A percentile compares a stretch with the other conserved stretches of the same genome.
Conservation (phyloP, 2,329 filamentous ascomycete genomes). For the Fusarium mangiferae region DNA sequence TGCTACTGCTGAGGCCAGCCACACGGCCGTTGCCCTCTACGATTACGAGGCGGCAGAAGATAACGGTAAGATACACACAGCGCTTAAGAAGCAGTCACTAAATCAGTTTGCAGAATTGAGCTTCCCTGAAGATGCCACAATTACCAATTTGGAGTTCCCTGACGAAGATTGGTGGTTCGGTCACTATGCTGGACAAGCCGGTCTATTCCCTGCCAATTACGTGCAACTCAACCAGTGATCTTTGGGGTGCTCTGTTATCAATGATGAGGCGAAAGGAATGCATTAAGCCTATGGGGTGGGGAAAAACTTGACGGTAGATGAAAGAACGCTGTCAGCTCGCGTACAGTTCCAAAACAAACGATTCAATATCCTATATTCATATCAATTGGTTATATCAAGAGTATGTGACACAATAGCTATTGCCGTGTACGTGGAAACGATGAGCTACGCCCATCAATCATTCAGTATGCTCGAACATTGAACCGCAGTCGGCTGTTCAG, state of each 20-base stretch:
- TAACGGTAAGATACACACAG: slow-evolving; percentile 67
- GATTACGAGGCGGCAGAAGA: slow-evolving; percentile 98
- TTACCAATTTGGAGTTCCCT: slow-evolving; percentile 89
- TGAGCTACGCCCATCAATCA: neutral
- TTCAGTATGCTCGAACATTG: neutral
- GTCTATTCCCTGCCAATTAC: slow-evolving; percentile 85
- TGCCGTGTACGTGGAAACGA: neutral
- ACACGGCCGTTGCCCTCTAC: slow-evolving; percentile 86
- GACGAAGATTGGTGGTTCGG: slow-evolving; percentile 99
- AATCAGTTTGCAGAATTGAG: slow-evolving; percentile 65
- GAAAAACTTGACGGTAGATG: slow-evolving; percentile 38
- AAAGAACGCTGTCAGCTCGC: slow-evolving; percentile 36
- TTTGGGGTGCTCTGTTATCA: neutral
- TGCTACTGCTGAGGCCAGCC: slow-evolving; percentile 56
- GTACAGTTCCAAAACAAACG: slow-evolving; percentile 26
- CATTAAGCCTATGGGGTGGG: slow-evolving; percentile 5
- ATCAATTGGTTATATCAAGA: slow-evolving; percentile 10
- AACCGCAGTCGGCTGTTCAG: neutral
- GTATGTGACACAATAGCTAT: neutral
- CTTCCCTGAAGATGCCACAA: slow-evolving; percentile 89
- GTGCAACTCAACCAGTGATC: slow-evolving; percentile 63
- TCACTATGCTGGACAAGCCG: slow-evolving; percentile 79
- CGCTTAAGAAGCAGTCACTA: neutral
- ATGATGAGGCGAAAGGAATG: slow-evolving; percentile 5
- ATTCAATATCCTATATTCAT: slow-evolving; percentile 6